Conservation (phyloP, 2,329 filamentous ascomycete genomes). For the Fusarium chlamydosporum region DNA sequence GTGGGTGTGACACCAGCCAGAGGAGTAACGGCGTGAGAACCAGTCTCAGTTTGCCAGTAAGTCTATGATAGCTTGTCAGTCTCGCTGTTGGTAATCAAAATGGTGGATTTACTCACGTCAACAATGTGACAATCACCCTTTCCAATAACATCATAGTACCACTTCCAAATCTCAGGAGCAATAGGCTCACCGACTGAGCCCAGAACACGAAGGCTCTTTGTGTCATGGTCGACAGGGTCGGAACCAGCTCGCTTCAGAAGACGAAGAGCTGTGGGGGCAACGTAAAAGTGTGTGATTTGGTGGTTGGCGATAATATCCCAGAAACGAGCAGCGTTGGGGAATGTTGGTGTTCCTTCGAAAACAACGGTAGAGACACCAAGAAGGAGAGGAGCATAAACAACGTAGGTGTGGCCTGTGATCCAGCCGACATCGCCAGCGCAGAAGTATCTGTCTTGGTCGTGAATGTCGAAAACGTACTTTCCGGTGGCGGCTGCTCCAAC, state of each 20-base stretch:
- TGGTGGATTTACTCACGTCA: conserved; percentile 72
- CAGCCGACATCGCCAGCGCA: conserved; percentile 96
- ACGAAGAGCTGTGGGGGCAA: conserved; percentile 89
- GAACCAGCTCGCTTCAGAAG: conserved; percentile 92
- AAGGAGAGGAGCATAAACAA: conserved; percentile 91
- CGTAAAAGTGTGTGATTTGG: conserved; percentile 94
- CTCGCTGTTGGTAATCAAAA: accelerated
- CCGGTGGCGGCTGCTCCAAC: conserved; percentile 88
- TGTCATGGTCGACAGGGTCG: conserved; percentile 79
- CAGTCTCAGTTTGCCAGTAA: conserved; percentile 98
- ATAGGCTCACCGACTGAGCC: conserved; percentile 96
- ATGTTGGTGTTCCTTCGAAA: conserved; percentile 94
- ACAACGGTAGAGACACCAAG: conserved; percentile 91
- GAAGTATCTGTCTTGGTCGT: conserved; percentile 89
- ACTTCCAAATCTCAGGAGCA: conserved; percentile 97
- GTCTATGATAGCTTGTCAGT: conserved; percentile 68
- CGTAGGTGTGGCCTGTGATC: conserved; percentile 97
- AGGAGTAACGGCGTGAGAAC: conserved; percentile 91
- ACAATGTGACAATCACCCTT: conserved; percentile 90
- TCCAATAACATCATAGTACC: conserved; percentile 93
- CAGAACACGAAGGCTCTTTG: conserved; percentile 85
- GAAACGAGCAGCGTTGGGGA: conserved; percentile 93
- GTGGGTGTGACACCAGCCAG: conserved; percentile 91
- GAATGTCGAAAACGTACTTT: conserved; percentile 97
- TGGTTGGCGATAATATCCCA: conserved; percentile 96